phyloP scores from a whole-genome alignment of 202 grass and related monocot genomes.

The Hordeum pubiflorum region DNA sequence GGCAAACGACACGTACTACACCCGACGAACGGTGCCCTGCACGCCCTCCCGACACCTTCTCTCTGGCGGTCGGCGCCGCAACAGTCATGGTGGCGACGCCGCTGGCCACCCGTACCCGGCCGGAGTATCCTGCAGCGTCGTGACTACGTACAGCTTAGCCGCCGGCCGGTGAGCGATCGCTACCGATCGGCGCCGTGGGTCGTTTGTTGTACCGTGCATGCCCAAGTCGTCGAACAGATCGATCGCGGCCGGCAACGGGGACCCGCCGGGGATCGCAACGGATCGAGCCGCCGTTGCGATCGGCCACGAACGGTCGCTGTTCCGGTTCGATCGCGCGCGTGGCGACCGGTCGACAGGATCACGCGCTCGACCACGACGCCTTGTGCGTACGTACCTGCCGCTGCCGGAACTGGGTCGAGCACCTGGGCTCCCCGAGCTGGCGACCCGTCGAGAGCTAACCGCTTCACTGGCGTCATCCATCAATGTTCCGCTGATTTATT shows the following conservation, averaged over 20 bases:
- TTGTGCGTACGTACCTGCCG: neutral
- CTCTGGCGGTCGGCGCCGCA: neutral
- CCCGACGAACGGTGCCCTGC: neutral
- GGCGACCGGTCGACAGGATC: neutral
- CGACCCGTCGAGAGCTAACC: neutral
- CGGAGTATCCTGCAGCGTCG: neutral
- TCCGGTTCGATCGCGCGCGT: neutral
- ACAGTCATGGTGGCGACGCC: neutral
- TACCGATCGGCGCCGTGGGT: neutral
- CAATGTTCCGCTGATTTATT: neutral
- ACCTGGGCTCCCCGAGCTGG: constrained; percentile 14
- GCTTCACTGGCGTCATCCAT: neutral
- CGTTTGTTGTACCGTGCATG: neutral
- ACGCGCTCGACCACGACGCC: constrained; percentile 8
- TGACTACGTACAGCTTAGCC: neutral
- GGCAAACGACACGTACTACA: neutral
- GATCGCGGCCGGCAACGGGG: neutral
- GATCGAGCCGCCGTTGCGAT: neutral
- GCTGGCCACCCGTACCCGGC: neutral
- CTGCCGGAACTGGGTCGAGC: neutral
- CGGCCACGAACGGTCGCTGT: neutral
- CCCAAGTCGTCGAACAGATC: neutral
- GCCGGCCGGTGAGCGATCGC: neutral
- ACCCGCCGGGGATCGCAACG: neutral
- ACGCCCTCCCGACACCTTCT: neutral